phyloP scores from a whole-genome alignment of 805 yeast genomes.

The Metschnikowia matae region DNA sequence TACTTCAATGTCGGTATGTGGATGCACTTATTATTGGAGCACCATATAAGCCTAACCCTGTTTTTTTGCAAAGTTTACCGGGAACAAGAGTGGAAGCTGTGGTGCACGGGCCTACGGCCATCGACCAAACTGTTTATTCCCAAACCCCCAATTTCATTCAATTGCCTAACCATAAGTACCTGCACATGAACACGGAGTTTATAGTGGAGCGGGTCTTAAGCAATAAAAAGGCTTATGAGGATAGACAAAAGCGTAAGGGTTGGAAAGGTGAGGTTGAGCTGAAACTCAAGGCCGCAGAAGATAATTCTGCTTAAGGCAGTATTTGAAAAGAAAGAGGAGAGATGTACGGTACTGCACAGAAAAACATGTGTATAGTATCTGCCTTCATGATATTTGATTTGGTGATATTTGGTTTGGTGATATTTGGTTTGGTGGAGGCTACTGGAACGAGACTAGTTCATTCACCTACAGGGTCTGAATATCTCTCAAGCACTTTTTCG shows the following conservation, averaged over 20 bases:
- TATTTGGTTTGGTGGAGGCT: no score
- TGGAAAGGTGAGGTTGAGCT: slow-evolving; percentile 57
- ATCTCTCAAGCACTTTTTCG: no score
- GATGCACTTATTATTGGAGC: slow-evolving; percentile 75
- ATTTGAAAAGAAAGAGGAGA: no score
- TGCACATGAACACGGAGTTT: slow-evolving; percentile 60
- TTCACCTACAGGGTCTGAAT: no score
- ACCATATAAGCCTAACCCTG: slow-evolving; percentile 47
- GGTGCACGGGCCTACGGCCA: slow-evolving; percentile 56
- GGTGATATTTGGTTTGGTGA: no score
- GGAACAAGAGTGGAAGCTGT: slow-evolving; percentile 36
- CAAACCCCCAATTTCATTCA: slow-evolving; percentile 35
- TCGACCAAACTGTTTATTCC: slow-evolving; percentile 29
- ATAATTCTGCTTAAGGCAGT: neutral
- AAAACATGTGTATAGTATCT: no score
- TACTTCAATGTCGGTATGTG: slow-evolving; percentile 80
- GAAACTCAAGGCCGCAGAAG: slow-evolving; percentile 19
- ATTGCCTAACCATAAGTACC: slow-evolving; percentile 54
- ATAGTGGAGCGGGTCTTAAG: slow-evolving; percentile 72
- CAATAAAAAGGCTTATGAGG: slow-evolving; percentile 69
- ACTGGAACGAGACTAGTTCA: no score
- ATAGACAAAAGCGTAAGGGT: slow-evolving; percentile 83
- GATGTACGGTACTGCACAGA: no score
- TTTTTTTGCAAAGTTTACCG: slow-evolving; percentile 39
- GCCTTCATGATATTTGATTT: no score